These are phyloP conservation scores for Solidago caesia DNA, from an alignment of 129 eudicot species.

Conservation along the genomic window DNA sequence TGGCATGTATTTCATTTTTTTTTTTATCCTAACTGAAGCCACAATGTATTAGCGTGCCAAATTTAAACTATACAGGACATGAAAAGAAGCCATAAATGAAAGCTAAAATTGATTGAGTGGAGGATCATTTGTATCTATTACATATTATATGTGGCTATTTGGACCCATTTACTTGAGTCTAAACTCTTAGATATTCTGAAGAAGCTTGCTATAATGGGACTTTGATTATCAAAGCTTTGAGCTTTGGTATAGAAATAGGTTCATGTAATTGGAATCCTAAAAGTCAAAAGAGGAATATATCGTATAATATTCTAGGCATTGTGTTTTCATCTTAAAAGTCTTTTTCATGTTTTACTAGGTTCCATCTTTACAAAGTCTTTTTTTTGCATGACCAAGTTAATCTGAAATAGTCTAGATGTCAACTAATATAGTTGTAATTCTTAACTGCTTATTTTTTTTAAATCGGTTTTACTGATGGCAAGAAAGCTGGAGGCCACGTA, in stretches of 20 bases:
- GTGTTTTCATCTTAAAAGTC: slow-evolving; percentile 33
- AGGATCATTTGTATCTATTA: too few relatives aligned
- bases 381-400: background rate
- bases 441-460: background rate
- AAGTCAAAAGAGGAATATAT: slow-evolving; percentile 52
- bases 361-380: background rate
- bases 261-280: slow-evolving; percentile 73
- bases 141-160: too few relatives aligned
- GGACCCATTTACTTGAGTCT: too few relatives aligned
- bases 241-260: slow-evolving; percentile 90
- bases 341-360: background rate
- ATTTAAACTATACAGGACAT: too few relatives aligned
- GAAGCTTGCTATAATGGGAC: slow-evolving; percentile 77
- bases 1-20: too few relatives aligned
- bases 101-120: too few relatives aligned
- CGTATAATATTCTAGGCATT: slow-evolving; percentile 55
- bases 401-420: background rate
- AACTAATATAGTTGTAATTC: background rate
- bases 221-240: slow-evolving; percentile 59
- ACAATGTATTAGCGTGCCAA: too few relatives aligned
- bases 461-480: slow-evolving; percentile 41
- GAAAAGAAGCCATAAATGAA: too few relatives aligned
- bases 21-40: too few relatives aligned
- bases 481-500: slow-evolving; percentile 60
- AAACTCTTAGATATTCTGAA: slow-evolving; percentile 78